These are phyloP conservation scores for Erythrobasidium hasegawianum DNA, from an alignment of 1,284 basidiomycete genomes.

Conservation along the genomic window DNA sequence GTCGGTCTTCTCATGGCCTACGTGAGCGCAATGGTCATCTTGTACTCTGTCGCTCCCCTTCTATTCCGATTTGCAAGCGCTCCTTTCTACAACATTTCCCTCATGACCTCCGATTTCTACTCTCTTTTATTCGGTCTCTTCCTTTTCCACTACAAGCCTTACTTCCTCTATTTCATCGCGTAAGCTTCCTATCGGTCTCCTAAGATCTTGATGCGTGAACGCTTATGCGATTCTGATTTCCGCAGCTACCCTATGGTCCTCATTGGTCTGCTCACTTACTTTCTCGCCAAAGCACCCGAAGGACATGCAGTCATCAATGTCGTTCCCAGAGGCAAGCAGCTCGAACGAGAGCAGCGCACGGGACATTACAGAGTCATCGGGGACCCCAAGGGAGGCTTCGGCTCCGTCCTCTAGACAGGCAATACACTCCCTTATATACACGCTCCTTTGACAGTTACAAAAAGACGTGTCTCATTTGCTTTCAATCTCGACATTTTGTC, in stretches of 20 bases:
- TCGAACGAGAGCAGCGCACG: slow-evolving; percentile 30
- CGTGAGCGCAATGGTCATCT: slow-evolving; percentile 64
- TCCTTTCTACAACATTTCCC: slow-evolving; percentile 43
- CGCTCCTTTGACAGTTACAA: no score
- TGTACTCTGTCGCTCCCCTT: slow-evolving; percentile 78
- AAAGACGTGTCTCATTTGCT: no score
- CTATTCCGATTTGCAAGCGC: slow-evolving; percentile 71
- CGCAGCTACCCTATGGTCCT: slow-evolving; percentile 37
- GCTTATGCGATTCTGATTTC: slow-evolving; percentile 23
- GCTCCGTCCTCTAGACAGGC: slow-evolving; percentile 18
- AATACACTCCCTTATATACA: no score
- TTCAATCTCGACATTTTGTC: no score
- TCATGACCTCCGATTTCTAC: slow-evolving; percentile 79
- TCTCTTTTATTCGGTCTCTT: slow-evolving; percentile 72
- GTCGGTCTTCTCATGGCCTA: slow-evolving; percentile 70
- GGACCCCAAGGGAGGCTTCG: slow-evolving; percentile 30
- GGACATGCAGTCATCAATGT: slow-evolving; percentile 36
- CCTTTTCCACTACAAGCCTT: slow-evolving; percentile 42
- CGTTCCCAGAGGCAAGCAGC: slow-evolving; percentile 38
- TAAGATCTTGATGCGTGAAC: neutral
- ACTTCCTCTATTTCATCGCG: slow-evolving; percentile 33
- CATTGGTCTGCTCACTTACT: slow-evolving; percentile 39
- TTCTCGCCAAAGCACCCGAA: slow-evolving; percentile 37
- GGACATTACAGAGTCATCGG: slow-evolving; percentile 37
- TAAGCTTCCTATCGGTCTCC: neutral